Evolutionary conservation across 2,329 filamentous ascomycete genomes (phyloP).

Genomic region (Cercospora sp.): DNA sequence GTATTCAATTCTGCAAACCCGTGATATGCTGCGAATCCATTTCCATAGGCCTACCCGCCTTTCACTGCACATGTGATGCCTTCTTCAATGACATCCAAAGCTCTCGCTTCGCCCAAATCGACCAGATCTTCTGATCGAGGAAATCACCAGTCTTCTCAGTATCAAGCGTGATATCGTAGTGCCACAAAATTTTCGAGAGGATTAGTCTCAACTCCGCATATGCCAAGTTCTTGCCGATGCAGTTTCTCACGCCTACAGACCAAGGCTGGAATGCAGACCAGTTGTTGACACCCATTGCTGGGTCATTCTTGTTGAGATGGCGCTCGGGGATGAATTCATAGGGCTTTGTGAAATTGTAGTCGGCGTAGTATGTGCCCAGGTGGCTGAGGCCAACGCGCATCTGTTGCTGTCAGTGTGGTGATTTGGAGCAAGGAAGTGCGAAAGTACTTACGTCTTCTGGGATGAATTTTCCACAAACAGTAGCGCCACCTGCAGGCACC

Average conservation of each 20-base stretch:
- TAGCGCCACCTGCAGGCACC: background rate
- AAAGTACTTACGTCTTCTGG: background rate
- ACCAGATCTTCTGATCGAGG: background rate
- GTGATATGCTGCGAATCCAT: background rate
- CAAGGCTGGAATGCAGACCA: slow-evolving; percentile 36
- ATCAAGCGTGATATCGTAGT: slow-evolving; percentile 30
- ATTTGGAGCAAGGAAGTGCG: background rate
- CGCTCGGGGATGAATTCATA: slow-evolving; percentile 34
- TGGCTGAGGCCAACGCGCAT: slow-evolving; percentile 20
- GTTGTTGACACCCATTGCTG: slow-evolving; percentile 36
- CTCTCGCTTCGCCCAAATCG: background rate
- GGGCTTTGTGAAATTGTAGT: slow-evolving; percentile 24
- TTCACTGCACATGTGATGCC: background rate
- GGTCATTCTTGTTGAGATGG: slow-evolving; percentile 40
- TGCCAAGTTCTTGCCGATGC: slow-evolving; percentile 32
- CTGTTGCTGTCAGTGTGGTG: slow-evolving; percentile 28
- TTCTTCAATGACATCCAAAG: background rate
- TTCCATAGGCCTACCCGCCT: background rate
- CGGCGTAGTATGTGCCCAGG: slow-evolving; percentile 2
- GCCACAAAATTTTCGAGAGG: slow-evolving; percentile 32
- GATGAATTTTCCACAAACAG: background rate
- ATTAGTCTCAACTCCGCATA: slow-evolving; percentile 18
- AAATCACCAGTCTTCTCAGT: background rate
- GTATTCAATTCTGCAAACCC: background rate
- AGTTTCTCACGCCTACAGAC: slow-evolving; percentile 36